phyloP scores from a whole-genome alignment of 2,329 filamentous ascomycete species.

The Exophiala sp. region DNA sequence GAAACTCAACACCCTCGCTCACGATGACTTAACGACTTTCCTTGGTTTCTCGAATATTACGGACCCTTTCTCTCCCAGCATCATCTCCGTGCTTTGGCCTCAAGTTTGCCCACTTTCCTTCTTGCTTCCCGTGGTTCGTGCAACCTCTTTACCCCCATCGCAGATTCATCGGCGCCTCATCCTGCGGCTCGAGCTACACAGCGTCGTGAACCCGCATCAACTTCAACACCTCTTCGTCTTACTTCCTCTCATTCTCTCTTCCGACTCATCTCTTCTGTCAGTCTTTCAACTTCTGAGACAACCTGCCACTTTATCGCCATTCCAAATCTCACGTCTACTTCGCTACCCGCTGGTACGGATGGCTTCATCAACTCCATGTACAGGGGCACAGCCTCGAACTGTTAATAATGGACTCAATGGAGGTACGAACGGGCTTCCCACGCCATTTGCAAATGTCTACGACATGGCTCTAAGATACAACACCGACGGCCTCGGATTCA shows the following conservation, averaged over 20 bases:
- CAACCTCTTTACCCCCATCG: constrained; percentile 1
- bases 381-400: constrained; percentile 10
- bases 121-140: constrained; percentile 8
- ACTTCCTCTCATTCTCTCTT: constrained; percentile 14
- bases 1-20: not conserved
- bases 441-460: constrained; percentile 20
- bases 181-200: constrained; percentile 6
- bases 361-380: constrained; percentile 15
- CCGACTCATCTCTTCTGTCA: constrained; percentile 17
- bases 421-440: constrained; percentile 1
- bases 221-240: constrained; percentile 17
- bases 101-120: not conserved
- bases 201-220: constrained; percentile 6
- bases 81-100: constrained; percentile 3
- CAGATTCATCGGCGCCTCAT: constrained; percentile 3
- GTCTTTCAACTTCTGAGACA: constrained; percentile 11
- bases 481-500: constrained; percentile 27
- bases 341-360: constrained; percentile 24
- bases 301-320: constrained; percentile 9
- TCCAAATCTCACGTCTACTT: constrained; percentile 13
- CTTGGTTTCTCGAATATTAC: not conserved
- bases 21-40: not conserved
- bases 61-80: constrained; percentile 3
- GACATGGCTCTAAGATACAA: constrained; percentile 26
- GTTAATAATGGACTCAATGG: constrained; percentile 13